Conservation (phyloP, 1,139 yeast species). For the Saccharomyces hybrid region DNA sequence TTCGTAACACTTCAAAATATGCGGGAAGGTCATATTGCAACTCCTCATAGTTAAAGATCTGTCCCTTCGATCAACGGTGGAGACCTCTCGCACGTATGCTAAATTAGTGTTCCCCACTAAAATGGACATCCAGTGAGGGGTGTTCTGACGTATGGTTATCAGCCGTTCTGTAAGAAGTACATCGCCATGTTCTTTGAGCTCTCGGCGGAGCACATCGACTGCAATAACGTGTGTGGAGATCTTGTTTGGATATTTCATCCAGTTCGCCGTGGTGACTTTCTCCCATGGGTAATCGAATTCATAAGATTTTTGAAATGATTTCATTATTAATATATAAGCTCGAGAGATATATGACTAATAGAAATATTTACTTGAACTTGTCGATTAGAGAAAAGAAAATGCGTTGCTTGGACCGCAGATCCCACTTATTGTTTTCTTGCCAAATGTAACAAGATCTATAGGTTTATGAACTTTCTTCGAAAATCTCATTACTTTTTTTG, state of each 20-base stretch:
- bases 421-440: not conserved
- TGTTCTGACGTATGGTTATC: conserved; percentile 80
- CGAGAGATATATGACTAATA: not conserved
- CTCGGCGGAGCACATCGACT: conserved; percentile 77
- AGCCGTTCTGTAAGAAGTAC: conserved; percentile 74
- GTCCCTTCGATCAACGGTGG: conserved; percentile 65
- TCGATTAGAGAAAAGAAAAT: not conserved
- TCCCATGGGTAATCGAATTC: conserved; percentile 83
- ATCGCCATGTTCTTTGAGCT: conserved; percentile 47
- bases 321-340: conserved; percentile 43
- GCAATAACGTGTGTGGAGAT: conserved; percentile 90
- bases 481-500: not conserved
- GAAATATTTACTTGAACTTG: not conserved
- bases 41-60: conserved; percentile 71
- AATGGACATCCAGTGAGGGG: conserved; percentile 73
- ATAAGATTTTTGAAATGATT: conserved; percentile 63
- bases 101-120: conserved; percentile 67
- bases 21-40: conserved; percentile 77
- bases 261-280: conserved; percentile 90
- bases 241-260: conserved; percentile 95
- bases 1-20: conserved; percentile 72
- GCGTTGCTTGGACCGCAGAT: not conserved
- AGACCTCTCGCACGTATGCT: conserved; percentile 82
- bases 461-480: not conserved
- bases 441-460: not conserved